Percentiles rank a stretch among this genome's conserved stretches.
These are phyloP conservation scores for Pinus tabuliformis DNA, from an alignment of 75 land plant genomes.

Conservation along the genomic window DNA sequence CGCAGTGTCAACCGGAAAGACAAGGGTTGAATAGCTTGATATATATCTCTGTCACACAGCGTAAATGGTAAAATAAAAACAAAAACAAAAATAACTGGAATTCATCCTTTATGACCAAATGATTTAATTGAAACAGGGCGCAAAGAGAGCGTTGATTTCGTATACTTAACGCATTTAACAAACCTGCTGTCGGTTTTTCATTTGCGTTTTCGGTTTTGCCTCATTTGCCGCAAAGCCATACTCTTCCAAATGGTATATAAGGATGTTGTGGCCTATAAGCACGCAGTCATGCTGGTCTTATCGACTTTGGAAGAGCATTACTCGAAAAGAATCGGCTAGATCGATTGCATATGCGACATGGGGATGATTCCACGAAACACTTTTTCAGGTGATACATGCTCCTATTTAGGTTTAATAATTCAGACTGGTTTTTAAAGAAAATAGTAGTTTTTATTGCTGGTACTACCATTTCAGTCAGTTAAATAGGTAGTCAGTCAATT, in stretches of 20 bases:
- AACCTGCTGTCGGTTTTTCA: constrained; percentile 64
- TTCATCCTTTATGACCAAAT: not conserved
- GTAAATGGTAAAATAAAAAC: too few species aligned
- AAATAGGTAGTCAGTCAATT: too few species aligned
- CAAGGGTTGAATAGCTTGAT: not conserved
- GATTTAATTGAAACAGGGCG: constrained; percentile 14
- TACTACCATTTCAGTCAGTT: too few species aligned
- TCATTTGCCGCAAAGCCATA: constrained; percentile 59
- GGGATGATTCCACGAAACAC: constrained; percentile 59
- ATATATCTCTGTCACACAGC: not conserved
- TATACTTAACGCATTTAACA: constrained; percentile 65
- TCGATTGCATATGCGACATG: constrained; percentile 53
- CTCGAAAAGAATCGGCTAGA: constrained; percentile 40
- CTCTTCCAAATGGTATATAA: constrained; percentile 43
- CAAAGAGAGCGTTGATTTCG: constrained; percentile 43
- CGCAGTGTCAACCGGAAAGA: not conserved
- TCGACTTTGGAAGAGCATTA: constrained; percentile 44
- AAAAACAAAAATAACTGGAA: too few species aligned
- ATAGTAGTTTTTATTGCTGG: too few species aligned
- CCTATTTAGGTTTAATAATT: not conserved
- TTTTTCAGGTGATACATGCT: constrained; percentile 37
- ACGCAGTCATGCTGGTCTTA: constrained; percentile 24
- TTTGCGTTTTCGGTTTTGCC: too few species aligned
- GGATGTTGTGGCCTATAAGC: constrained; percentile 53
- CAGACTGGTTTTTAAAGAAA: too few species aligned